phyloP scores from a whole-genome alignment of 139 green algal species.

The Tetraselmis chui region DNA sequence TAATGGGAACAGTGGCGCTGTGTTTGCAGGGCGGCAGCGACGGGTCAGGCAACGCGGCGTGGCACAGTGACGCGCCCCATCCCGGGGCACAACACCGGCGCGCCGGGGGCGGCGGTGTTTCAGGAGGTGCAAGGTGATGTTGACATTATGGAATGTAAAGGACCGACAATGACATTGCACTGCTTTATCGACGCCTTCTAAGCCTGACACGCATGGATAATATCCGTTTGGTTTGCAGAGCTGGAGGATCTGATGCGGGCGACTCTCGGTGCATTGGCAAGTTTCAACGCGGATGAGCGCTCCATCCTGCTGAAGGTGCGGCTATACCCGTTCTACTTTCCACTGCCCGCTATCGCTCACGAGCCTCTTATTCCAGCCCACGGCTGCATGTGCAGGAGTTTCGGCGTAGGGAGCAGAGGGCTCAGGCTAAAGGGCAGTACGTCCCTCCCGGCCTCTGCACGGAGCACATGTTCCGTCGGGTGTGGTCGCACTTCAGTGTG shows the following conservation, averaged over 20 bases:
- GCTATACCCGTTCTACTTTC: too few relatives aligned
- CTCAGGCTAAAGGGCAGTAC: neutral
- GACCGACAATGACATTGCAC: too few relatives aligned
- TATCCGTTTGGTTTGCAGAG: too few relatives aligned
- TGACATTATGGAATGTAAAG: too few relatives aligned
- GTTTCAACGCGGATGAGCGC: conserved; percentile 48
- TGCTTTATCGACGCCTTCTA: too few relatives aligned
- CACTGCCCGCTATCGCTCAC: too few relatives aligned
- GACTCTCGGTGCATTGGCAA: conserved; percentile 42
- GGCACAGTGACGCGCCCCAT: neutral
- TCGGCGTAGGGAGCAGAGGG: neutral
- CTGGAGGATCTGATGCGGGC: conserved; percentile 46
- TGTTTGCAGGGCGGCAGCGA: neutral
- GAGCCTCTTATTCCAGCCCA: too few relatives aligned
- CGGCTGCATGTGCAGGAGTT: neutral
- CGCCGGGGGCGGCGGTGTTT: neutral
- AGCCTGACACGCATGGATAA: too few relatives aligned
- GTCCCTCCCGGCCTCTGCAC: neutral
- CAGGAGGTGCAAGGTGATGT: neutral
- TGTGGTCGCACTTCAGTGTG: conserved; percentile 41
- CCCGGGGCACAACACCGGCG: neutral
- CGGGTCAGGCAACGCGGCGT: neutral
- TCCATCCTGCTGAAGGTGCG: conserved; percentile 29
- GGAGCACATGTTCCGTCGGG: conserved; percentile 16
- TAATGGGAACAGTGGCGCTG: too few relatives aligned